Evolutionary conservation across 306 rosid species (phyloP).

Genomic region (Dryas drummondii): DNA sequence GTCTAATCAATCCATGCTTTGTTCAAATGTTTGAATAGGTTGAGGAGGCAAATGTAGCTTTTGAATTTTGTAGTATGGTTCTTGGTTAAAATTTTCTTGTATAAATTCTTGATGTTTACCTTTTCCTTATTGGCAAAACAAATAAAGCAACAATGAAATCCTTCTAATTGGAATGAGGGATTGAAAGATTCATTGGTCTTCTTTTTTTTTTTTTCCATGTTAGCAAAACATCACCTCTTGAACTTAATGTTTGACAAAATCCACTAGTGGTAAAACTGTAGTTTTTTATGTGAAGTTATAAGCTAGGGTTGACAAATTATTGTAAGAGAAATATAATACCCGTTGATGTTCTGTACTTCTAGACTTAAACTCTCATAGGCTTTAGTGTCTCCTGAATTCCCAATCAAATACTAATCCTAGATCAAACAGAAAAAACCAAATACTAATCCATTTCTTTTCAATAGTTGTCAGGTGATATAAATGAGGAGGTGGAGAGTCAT

Average conservation of each 20-base stretch:
- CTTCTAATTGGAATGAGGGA: neutral
- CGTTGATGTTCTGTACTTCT: slow-evolving; percentile 11
- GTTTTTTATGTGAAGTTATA: neutral
- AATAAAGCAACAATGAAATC: neutral
- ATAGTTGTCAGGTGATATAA: slow-evolving; percentile 93
- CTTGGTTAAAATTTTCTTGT: neutral
- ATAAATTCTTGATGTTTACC: neutral
- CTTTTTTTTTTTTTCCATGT: neutral
- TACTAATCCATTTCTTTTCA: slow-evolving; percentile 32
- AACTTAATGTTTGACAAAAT: neutral
- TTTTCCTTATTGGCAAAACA: neutral
- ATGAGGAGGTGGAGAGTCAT: slow-evolving; percentile 90
- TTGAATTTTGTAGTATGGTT: slow-evolving; percentile 3
- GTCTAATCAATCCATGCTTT: neutral
- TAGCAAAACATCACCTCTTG: neutral
- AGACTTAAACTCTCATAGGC: neutral
- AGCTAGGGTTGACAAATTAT: neutral
- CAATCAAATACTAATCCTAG: no score
- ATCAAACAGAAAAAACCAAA: neutral
- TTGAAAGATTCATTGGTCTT: neutral
- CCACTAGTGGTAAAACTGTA: neutral
- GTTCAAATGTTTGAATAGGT: neutral
- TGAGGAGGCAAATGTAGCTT: neutral
- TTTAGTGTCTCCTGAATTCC: neutral
- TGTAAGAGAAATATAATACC: neutral